Conservation (phyloP, 2,329 filamentous ascomycete species). For the Herpotrichia juniperi region DNA sequence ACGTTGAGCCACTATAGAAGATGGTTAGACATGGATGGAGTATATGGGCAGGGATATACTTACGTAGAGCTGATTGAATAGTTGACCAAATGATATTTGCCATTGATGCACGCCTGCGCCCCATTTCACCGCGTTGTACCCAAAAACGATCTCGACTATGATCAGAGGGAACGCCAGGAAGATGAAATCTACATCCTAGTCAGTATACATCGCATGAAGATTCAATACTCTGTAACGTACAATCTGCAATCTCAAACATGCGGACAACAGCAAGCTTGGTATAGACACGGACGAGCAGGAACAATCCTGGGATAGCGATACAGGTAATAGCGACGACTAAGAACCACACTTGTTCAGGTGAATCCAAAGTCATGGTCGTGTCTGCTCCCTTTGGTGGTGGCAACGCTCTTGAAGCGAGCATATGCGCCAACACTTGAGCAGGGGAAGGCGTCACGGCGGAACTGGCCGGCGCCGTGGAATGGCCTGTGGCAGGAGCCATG, state of each 20-base stretch:
- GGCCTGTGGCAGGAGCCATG: background rate
- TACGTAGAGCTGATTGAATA: conserved; percentile 34
- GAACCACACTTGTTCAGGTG: conserved; percentile 31
- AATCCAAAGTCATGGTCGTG: conserved; percentile 24
- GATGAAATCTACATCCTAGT: conserved; percentile 24
- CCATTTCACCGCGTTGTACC: conserved; percentile 31
- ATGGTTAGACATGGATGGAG: background rate
- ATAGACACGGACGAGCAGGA: conserved; percentile 26
- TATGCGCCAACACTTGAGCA: background rate
- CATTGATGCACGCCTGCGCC: conserved; percentile 39
- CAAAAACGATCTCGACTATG: conserved; percentile 24
- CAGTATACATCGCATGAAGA: conserved; percentile 5
- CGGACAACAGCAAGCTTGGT: conserved; percentile 28
- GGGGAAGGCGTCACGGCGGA: background rate
- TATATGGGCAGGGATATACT: conserved; percentile 1
- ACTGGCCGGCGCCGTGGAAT: background rate
- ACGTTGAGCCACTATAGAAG: conserved; percentile 31
- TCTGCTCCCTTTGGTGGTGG: conserved; percentile 22
- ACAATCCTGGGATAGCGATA: conserved; percentile 25
- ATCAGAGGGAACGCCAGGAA: conserved; percentile 31
- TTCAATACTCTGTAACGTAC: conserved; percentile 17
- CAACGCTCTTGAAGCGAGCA: background rate
- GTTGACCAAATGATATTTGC: conserved; percentile 29
- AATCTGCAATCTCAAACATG: conserved; percentile 30
- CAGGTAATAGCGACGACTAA: conserved; percentile 26